These are phyloP conservation scores for Lactifluus echinatus DNA, from an alignment of 768 basidiomycete genomes.

Conservation along the genomic window DNA sequence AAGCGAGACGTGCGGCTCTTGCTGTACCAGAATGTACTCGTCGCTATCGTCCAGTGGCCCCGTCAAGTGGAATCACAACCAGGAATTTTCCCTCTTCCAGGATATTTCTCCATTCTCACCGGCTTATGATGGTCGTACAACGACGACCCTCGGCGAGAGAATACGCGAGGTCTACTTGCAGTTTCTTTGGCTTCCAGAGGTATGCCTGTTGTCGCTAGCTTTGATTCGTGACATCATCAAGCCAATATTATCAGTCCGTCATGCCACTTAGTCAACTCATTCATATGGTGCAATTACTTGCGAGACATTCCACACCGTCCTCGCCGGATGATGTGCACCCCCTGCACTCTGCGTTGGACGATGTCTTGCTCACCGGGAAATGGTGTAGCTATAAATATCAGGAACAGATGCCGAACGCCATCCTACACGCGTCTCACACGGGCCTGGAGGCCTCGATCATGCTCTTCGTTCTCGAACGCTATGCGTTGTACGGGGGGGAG, in stretches of 20 bases:
- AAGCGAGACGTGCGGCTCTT: neutral
- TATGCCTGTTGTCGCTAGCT: neutral
- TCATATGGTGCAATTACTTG: slow-evolving; percentile 48
- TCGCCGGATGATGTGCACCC: slow-evolving; percentile 35
- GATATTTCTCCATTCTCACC: slow-evolving; percentile 13
- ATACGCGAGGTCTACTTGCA: slow-evolving; percentile 17
- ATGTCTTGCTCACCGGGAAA: slow-evolving; percentile 65
- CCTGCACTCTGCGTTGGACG: slow-evolving; percentile 50
- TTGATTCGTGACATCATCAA: neutral
- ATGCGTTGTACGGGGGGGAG: slow-evolving; percentile 15
- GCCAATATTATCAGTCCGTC: slow-evolving; percentile 41
- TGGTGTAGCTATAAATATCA: slow-evolving; percentile 66
- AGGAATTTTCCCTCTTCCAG: slow-evolving; percentile 12
- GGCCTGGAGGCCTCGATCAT: slow-evolving; percentile 28
- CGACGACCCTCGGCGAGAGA: slow-evolving; percentile 6
- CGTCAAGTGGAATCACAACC: slow-evolving; percentile 19
- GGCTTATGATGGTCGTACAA: slow-evolving; percentile 12
- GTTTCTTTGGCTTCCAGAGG: slow-evolving; percentile 20
- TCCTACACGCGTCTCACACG: neutral
- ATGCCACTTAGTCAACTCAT: slow-evolving; percentile 56
- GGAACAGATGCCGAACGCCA: slow-evolving; percentile 30
- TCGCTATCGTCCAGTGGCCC: slow-evolving; percentile 11
- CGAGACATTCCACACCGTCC: slow-evolving; percentile 29
- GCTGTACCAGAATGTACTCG: slow-evolving; percentile 1
- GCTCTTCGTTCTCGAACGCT: slow-evolving; percentile 11